phyloP scores from a whole-genome alignment of 805 yeast genomes.

The Saturnispora bothae region DNA sequence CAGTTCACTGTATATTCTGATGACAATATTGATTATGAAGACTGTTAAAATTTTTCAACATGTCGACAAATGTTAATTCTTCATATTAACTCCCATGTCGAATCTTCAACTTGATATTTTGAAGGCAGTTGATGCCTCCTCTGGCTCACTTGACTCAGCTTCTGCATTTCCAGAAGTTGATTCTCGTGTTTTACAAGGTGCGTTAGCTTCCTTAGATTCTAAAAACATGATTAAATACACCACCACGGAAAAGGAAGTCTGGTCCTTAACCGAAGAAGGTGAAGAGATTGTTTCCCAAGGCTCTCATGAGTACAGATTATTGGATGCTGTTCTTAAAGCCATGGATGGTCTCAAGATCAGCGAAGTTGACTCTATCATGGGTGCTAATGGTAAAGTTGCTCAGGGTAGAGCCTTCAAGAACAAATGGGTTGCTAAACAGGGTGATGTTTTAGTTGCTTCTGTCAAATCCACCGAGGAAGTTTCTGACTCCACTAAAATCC shows the following conservation, averaged over 20 bases:
- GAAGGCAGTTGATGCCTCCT: conserved; percentile 51
- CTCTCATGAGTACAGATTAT: conserved; percentile 80
- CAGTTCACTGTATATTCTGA: too few relatives aligned
- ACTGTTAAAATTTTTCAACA: neutral
- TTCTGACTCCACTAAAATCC: conserved; percentile 54
- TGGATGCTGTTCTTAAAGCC: conserved; percentile 60
- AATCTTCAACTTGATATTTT: conserved; percentile 56
- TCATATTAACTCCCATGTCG: conserved; percentile 36
- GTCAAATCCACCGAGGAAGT: conserved; percentile 41
- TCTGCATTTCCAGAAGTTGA: conserved; percentile 54
- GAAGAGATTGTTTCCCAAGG: conserved; percentile 68
- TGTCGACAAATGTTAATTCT: neutral
- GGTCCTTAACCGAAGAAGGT: conserved; percentile 75
- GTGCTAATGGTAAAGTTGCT: conserved; percentile 80
- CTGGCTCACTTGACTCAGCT: conserved; percentile 59
- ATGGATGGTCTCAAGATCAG: conserved; percentile 74
- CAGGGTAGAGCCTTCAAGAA: conserved; percentile 97
- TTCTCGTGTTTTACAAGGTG: conserved; percentile 64
- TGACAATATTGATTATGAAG: too few relatives aligned
- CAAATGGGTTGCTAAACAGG: conserved; percentile 89
- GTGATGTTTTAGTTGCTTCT: conserved; percentile 63
- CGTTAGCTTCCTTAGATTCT: conserved; percentile 76
- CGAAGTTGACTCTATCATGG: conserved; percentile 65
- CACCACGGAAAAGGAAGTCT: conserved; percentile 64
- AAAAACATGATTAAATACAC: conserved; percentile 68